Base-by-base conservation (phyloP, 176 grass and related monocot species). In the Tillandsia leiboldiana region DNA sequence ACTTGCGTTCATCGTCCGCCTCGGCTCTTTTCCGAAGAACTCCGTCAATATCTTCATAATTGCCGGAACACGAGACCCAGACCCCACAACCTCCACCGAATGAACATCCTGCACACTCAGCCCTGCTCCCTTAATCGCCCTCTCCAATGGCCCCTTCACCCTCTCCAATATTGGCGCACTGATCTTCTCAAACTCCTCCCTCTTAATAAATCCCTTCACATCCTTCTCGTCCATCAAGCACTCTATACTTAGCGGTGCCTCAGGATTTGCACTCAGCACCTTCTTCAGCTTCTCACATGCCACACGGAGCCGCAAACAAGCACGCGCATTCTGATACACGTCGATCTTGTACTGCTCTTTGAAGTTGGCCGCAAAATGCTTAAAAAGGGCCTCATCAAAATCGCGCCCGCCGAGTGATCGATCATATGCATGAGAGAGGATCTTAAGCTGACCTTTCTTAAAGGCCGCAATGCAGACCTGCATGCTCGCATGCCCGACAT, bases 1-100 rank as follows among this genome's bases (percentile, higher is more conserved):
- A 51, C 85, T 96, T n/a, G 92, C 92, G 73, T 96, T 96, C 92
- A 96, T 89, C 1, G 92, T 89, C 42, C 91, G 73, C 51, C 85
- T 88, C 0, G 91, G 85, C 49, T 91, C 88, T 65, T 83, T 91
- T 3, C 87, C 82, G 51, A 96, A 96, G n/a, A 88, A 81, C 9
- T 96, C 84, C 1, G 87, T 91, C 1, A 96, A 76, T 69, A 91
- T 96, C 78, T 58, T 78, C 51, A 81, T 91, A 71, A 96, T 77
- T 5, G 82, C 84, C 12, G 91, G 87, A 65, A 96, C 88, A 51
- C 77, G 87, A 67, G 84, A 91, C 7, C 84, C 91, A 12, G 87
- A 87, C 48, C 91, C 87, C n/a, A 91, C 70, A 79, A 80, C 77
- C 72, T 90, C 87, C 49, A 96, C 79, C 20, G 75, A 85, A 33